These are phyloP conservation scores for Cryptococcus sp. DNA, from an alignment of 1,284 basidiomycete species.

Conservation along the genomic window DNA sequence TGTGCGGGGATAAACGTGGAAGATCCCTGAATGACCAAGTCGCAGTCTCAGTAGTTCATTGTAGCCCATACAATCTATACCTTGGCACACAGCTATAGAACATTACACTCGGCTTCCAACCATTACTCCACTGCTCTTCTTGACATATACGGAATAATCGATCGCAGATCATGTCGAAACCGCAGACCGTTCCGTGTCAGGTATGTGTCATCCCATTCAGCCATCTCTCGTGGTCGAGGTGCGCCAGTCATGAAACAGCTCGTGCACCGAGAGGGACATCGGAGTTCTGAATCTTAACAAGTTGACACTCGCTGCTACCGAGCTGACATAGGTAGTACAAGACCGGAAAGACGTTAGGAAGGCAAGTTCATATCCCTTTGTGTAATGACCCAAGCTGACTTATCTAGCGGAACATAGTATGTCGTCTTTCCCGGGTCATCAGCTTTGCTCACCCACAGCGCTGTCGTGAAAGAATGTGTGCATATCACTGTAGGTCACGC, in stretches of 20 bases:
- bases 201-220: no score
- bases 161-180: constrained; percentile 2
- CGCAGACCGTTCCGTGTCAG: constrained; percentile 61
- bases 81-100: no score
- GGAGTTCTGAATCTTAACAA: no score
- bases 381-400: constrained; percentile 33
- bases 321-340: constrained; percentile 62
- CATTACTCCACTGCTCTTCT: neutral
- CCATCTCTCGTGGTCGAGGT: no score
- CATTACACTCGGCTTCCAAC: no score
- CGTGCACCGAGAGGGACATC: no score
- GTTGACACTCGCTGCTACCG: no score
- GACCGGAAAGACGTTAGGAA: constrained; percentile 86
- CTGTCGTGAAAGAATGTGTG: constrained; percentile 74
- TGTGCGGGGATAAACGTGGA: neutral
- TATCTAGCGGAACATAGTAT: constrained; percentile 45
- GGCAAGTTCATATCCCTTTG: constrained; percentile 55
- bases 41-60: no score
- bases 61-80: no score
- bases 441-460: constrained; percentile 34
- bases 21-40: no score
- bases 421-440: constrained; percentile 6
- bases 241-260: no score
- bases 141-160: neutral
- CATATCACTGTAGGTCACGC: constrained; percentile 79